These are phyloP conservation scores for Capronia coronata DNA, from an alignment of 2,329 filamentous ascomycete genomes.

Conservation along the genomic window DNA sequence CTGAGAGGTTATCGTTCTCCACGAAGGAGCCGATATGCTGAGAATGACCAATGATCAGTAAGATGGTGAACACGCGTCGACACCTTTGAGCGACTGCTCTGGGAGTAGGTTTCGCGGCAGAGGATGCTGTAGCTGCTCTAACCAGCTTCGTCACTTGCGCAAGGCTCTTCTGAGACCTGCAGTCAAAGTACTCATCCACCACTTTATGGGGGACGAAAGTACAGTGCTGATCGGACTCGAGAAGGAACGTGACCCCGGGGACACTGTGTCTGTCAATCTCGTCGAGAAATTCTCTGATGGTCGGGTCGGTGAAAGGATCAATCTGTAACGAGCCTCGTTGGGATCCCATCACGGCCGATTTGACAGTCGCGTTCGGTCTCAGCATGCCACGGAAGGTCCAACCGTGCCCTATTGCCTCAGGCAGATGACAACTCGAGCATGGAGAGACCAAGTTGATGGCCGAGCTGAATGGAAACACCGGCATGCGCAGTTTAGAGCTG, in stretches of 20 bases:
- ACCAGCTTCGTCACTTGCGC: neutral
- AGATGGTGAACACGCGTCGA: conserved; percentile 2
- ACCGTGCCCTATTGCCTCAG: neutral
- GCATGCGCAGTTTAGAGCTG: neutral
- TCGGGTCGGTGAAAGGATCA: neutral
- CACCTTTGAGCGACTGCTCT: neutral
- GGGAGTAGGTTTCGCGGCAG: neutral
- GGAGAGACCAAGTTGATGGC: neutral
- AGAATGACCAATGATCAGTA: conserved; percentile 1
- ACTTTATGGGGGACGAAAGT: neutral
- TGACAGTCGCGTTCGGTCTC: neutral
- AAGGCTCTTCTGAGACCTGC: neutral
- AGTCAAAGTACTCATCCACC: conserved; percentile 2
- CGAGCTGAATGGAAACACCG: neutral
- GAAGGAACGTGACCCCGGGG: neutral
- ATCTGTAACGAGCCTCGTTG: neutral
- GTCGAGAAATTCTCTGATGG: conserved; percentile 2
- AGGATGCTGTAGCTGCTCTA: neutral
- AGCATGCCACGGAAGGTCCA: neutral
- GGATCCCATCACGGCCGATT: conserved; percentile 1
- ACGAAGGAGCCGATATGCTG: neutral
- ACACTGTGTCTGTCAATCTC: neutral
- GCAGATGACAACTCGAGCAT: neutral
- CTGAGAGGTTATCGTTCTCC: conserved; percentile 10
- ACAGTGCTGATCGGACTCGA: neutral